These are phyloP conservation scores for Neolentinus lepideus DNA, from an alignment of 1,284 basidiomycete species.

Conservation along the genomic window DNA sequence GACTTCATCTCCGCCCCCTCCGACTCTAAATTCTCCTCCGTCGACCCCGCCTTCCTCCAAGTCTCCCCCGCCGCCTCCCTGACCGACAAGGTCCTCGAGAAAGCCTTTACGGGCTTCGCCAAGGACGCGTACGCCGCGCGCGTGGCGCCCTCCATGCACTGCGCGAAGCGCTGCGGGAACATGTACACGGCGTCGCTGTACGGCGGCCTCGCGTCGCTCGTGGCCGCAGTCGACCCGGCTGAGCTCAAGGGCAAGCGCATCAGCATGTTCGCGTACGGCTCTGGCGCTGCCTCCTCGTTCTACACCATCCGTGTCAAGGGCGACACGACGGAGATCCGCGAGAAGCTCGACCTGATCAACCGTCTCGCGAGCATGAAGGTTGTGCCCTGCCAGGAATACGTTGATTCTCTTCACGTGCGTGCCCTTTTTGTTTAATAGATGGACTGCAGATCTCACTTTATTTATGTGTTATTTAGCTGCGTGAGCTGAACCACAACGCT, in stretches of 20 bases:
- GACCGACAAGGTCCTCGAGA: constrained; percentile 93
- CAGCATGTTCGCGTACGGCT: constrained; percentile 92
- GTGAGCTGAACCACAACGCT: constrained; percentile 96
- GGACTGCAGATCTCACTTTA: constrained; percentile 3
- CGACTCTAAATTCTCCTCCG: constrained; percentile 66
- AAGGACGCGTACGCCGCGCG: constrained; percentile 67
- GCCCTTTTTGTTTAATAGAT: constrained; percentile 3
- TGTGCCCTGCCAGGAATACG: constrained; percentile 83
- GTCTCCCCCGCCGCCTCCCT: constrained; percentile 67
- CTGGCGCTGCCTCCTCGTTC: constrained; percentile 89
- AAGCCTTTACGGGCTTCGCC: constrained; percentile 78
- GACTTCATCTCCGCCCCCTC: constrained; percentile 85
- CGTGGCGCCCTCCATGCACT: constrained; percentile 74
- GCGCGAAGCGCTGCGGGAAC: constrained; percentile 89
- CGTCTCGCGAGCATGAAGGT: constrained; percentile 86
- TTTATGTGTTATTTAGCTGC: constrained; percentile 45
- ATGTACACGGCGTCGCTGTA: constrained; percentile 99
- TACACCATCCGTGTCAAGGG: constrained; percentile 84
- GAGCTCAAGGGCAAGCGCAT: constrained; percentile 76
- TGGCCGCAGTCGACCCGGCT: constrained; percentile 63
- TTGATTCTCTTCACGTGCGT: constrained; percentile 66
- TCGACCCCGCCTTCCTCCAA: constrained; percentile 66
- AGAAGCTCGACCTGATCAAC: constrained; percentile 75
- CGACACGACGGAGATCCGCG: constrained; percentile 73
- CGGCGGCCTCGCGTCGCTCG: constrained; percentile 82